Evolutionary conservation across 495 filamentous ascomycete genomes (phyloP), one percentile per base, ranked within the genome.

Genomic region (Cairneyella variabilis): DNA sequence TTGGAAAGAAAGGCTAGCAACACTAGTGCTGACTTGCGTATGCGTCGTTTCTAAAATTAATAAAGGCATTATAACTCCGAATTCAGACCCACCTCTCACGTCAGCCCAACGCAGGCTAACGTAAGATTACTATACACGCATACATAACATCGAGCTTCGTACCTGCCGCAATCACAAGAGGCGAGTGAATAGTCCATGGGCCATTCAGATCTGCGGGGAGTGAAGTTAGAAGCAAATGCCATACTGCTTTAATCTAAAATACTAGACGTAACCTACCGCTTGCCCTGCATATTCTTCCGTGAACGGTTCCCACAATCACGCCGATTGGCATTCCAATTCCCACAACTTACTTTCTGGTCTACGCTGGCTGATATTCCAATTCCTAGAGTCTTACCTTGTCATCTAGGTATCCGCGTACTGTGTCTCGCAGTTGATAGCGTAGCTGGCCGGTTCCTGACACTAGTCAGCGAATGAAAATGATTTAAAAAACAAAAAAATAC

Each of bases 211-310:
- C n/a, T 17, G 52, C 41, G 42, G 34, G 42, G 11, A 38, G n/a
- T n/a, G n/a, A n/a, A n/a, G n/a, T 48, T 17, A 46, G 42, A 48
- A 21, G 48, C 48, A 47, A 47, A 55, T 20, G 48, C 37, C 22
- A 54, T 54, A 54, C 41, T 54, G 20, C 52, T 55, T 55, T 48
- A 49, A 48, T 48, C 44, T 48, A 48, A 49, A 14, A 55, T 55
- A 40, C 42, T 55, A 22, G 21, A 25, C 51, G n/a, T 54, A 54
- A 55, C 38, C 39, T 53, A 53, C 45, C 51, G 10, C 48, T 48
- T 22, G 30, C 14, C 42, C 9, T 49, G 20, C 47, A 46, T 54
- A 10, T 54, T 28, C 27, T 54, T 54, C 51, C 14, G 20, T 54
- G 20, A 54, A 46, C 0, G 28, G 40, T 38, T 37, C 20, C 39